Evolutionary conservation across 495 filamentous ascomycete species (phyloP), one percentile per base, ranked within the genome.

Genomic region (Hapsidospora chrysogenum): DNA sequence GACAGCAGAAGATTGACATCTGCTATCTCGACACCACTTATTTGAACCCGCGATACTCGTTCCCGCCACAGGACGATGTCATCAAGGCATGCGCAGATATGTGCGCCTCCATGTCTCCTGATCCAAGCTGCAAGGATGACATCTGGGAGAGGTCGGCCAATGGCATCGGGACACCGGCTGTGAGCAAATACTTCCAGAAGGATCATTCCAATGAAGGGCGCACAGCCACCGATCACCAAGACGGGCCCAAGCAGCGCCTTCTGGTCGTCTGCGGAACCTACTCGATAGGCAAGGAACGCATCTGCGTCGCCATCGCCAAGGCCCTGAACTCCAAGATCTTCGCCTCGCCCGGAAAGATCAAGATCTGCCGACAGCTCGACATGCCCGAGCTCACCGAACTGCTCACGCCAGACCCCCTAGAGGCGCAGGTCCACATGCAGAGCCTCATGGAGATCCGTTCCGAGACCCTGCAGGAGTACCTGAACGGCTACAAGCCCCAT

Each of bases 11-110:
- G 40, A 78, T 99, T 30, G 92, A 99, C 49, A 69, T 79, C 14
- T 94, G 92, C 53, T 99, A 99, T 48, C 67, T 99, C 9, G 89
- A 99, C 48, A 99, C 89, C 0, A 99, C 89, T 0, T 99, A 99
- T 48, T 65, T 99, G 2, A 89, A 84, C 38, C 89, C 89, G 1
- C 86, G 85, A 33, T 99, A 96, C 56, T 77, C 86, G 0, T 99
- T 99, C 47, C 89, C 92, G 0, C 75, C 67, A 17, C 89, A 99
- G 49, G 64, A 78, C 25, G 72, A 83, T 39, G 89, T 99, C 29
- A 80, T 94, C 37, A 59, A 61, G 31, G 74, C 85, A n/a, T 94
- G 85, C 50, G 76, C 80, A 0, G 80, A 89, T n/a, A 74, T 96
- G 49, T 95, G 86, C 50, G 74, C 78, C 7, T 68, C 64, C 13